phyloP scores from a whole-genome alignment of 1,284 basidiomycete species.

The Wolfiporia cocos region DNA sequence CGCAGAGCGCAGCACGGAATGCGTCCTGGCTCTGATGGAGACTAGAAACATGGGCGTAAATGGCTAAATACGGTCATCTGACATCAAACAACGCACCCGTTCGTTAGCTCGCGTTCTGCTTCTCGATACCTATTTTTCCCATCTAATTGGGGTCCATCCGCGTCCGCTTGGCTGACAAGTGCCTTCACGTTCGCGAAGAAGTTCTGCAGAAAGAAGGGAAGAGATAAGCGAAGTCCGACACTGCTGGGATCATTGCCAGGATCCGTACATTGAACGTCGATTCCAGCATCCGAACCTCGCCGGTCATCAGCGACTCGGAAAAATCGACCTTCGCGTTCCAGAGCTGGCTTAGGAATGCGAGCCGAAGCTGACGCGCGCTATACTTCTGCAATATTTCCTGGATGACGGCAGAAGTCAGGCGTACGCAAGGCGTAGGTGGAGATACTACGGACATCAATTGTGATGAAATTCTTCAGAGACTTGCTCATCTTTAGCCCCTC shows the following conservation, averaged over 20 bases:
- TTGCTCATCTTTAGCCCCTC: slow-evolving; percentile 99
- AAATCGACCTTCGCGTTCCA: slow-evolving; percentile 97
- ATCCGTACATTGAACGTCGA: slow-evolving; percentile 78
- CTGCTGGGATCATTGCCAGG: no score
- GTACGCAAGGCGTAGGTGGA: slow-evolving; percentile 1
- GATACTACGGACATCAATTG: slow-evolving; percentile 76
- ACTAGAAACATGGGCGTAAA: slow-evolving; percentile 32
- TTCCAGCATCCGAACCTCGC: slow-evolving; percentile 88
- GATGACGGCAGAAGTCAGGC: slow-evolving; percentile 7
- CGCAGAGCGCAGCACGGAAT: slow-evolving; percentile 90
- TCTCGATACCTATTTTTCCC: slow-evolving; percentile 59
- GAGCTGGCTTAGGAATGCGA: slow-evolving; percentile 87
- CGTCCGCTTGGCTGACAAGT: slow-evolving; percentile 52
- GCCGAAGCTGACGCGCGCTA: slow-evolving; percentile 86
- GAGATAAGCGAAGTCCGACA: no score
- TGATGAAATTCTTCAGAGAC: slow-evolving; percentile 98
- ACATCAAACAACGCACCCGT: slow-evolving; percentile 38
- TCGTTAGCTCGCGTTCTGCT: slow-evolving; percentile 60
- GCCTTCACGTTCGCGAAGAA: slow-evolving; percentile 92
- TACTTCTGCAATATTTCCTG: slow-evolving; percentile 90
- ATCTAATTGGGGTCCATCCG: slow-evolving; percentile 43
- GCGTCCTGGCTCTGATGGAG: slow-evolving; percentile 71
- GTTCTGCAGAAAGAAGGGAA: slow-evolving; percentile 68
- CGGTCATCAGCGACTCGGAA: slow-evolving; percentile 83
- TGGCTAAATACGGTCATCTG: neutral